Percentiles rank a stretch among this genome's conserved stretches.
phyloP scores from a whole-genome alignment of 2,329 filamentous ascomycete genomes.

The Simplicillium aogashimaense region DNA sequence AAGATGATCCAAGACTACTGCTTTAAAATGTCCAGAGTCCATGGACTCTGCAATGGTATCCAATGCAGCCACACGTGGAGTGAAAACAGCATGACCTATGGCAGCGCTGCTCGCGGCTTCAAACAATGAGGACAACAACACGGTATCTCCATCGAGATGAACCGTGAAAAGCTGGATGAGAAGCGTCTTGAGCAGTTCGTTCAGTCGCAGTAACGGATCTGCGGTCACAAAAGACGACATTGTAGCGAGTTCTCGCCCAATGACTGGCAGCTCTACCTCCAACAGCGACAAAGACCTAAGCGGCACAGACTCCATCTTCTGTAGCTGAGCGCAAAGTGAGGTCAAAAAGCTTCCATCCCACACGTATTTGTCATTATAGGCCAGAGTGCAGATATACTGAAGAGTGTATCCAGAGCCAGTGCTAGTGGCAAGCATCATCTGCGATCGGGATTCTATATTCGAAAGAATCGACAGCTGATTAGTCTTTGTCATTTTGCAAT shows the following conservation, averaged over 20 bases:
- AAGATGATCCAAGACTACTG: conserved; percentile 30
- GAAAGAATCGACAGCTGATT: conserved; percentile 40
- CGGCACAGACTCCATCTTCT: conserved; percentile 38
- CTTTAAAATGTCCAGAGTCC: conserved; percentile 20
- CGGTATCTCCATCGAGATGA: conserved; percentile 16
- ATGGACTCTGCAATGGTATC: too few species aligned
- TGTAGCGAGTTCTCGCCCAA: conserved; percentile 44
- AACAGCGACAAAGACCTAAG: conserved; percentile 53
- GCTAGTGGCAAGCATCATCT: conserved; percentile 21
- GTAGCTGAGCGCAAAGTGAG: conserved; percentile 45
- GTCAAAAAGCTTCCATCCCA: conserved; percentile 30
- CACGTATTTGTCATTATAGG: conserved; percentile 23
- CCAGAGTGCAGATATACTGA: conserved; percentile 37
- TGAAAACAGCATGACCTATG: too few species aligned
- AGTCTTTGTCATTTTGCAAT: conserved; percentile 7
- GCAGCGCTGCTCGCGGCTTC: too few species aligned
- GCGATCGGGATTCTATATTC: conserved; percentile 22
- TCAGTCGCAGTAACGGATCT: conserved; percentile 40
- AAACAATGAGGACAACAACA: too few species aligned
- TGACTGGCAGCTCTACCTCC: conserved; percentile 52
- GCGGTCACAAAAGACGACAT: conserved; percentile 37
- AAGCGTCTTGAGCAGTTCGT: conserved; percentile 34
- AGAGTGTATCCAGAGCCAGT: conserved; percentile 27
- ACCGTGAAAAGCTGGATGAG: conserved; percentile 29
- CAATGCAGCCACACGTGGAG: too few species aligned